A percentile compares a stretch with the other conserved stretches of the same genome.
Evolutionary conservation across 2,329 filamentous ascomycete genomes (phyloP).

Genomic region (Fusarium falciforme): DNA sequence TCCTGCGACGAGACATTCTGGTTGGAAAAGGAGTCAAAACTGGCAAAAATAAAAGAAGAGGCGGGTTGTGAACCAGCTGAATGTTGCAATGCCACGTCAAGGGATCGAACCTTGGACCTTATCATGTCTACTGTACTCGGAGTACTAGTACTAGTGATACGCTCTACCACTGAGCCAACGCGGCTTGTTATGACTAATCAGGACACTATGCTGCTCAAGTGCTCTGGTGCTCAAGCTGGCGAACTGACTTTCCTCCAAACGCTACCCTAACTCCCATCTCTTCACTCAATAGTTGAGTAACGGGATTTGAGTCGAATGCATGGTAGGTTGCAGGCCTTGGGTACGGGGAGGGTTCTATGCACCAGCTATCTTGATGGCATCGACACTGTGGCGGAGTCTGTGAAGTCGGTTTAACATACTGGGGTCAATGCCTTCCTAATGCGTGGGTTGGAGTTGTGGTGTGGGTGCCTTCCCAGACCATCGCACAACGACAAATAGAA

Average conservation of each 20-base stretch:
- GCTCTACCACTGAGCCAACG: background rate
- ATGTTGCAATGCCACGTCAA: background rate
- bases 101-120: background rate
- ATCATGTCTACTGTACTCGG: background rate
- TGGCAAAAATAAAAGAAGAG: background rate
- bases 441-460: background rate
- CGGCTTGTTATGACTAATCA: background rate
- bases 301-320: too few species aligned
- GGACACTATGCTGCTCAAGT: background rate
- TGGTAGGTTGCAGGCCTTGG: background rate
- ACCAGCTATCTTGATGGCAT: background rate
- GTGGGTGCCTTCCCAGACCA: background rate
- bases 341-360: background rate
- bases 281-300: background rate
- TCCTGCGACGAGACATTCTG: background rate
- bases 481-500: background rate
- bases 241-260: background rate
- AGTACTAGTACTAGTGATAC: background rate
- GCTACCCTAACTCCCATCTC: background rate
- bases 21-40: background rate
- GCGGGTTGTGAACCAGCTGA: background rate
- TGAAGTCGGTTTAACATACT: background rate
- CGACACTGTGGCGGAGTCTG: background rate
- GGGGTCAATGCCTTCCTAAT: background rate
- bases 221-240: background rate